Conservation (phyloP, 2,329 filamentous ascomycete genomes). For the Phaeophleospora eucalypticola region DNA sequence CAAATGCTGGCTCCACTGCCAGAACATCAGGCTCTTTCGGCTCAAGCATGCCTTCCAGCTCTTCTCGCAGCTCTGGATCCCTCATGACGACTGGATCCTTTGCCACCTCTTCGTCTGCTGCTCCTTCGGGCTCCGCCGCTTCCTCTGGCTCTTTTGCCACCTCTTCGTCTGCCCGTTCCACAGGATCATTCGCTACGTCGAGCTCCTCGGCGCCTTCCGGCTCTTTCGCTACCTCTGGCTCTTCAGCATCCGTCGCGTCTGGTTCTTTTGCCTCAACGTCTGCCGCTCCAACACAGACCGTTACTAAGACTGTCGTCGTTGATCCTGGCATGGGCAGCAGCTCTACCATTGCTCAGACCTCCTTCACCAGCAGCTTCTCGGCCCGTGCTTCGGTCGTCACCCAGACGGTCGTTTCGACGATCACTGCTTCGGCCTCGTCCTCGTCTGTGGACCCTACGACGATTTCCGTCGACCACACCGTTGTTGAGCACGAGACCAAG, state of each 20-base stretch:
- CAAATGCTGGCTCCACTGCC: no score
- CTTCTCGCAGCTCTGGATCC: not conserved
- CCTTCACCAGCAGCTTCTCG: not conserved
- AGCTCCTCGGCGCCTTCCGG: not conserved
- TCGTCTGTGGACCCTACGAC: not conserved
- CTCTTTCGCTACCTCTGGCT: not conserved
- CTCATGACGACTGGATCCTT: not conserved
- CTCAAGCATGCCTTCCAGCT: no score
- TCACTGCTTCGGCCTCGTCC: not conserved
- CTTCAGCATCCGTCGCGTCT: not conserved
- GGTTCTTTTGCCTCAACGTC: not conserved
- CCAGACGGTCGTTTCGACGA: not conserved
- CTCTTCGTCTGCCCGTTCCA: not conserved
- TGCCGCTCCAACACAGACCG: not conserved
- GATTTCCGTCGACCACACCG: not conserved
- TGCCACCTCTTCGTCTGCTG: no score
- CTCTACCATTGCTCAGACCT: no score
- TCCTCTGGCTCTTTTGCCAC: not conserved
- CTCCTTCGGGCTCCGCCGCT: no score
- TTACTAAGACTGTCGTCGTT: not conserved
- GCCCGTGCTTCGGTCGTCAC: not conserved
- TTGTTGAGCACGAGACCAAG: not conserved
- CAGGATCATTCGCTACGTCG: not conserved
- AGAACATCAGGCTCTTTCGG: no score
- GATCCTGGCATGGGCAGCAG: not conserved